Evolutionary conservation across 108 stramenopile species (phyloP).

Genomic region (Fistulifera solaris): DNA sequence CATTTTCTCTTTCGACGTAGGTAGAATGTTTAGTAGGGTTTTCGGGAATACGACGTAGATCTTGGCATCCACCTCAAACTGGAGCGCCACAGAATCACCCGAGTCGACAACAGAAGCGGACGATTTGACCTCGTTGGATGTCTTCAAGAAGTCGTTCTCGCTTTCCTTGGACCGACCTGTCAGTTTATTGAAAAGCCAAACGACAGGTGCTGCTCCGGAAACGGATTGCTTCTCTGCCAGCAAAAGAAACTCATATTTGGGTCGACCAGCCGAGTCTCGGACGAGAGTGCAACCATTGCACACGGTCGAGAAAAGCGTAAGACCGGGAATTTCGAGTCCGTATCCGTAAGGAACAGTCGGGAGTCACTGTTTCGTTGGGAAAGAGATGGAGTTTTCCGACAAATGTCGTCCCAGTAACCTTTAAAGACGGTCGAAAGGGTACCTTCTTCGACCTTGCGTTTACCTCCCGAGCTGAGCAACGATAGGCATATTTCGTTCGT

Average conservation of each 20-base stretch:
- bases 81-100: conserved; percentile 8
- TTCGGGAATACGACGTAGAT: conserved; percentile 28
- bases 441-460: background rate
- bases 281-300: conserved; percentile 24
- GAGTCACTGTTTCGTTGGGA: conserved; percentile 9
- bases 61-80: conserved; percentile 11
- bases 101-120: background rate
- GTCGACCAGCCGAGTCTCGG: conserved; percentile 2
- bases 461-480: conserved; percentile 7
- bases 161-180: conserved; percentile 19
- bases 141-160: background rate
- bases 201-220: conserved; percentile 18
- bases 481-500: background rate
- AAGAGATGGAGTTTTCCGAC: background rate
- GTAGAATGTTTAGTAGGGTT: conserved; percentile 31
- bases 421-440: background rate
- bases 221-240: conserved; percentile 20
- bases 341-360: conserved; percentile 13
- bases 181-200: conserved; percentile 41
- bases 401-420: conserved; percentile 2
- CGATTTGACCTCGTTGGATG: background rate
- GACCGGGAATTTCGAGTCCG: conserved; percentile 35
- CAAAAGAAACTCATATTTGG: conserved; percentile 21
- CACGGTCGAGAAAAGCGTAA: conserved; percentile 18
- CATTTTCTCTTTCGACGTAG: conserved; percentile 32